phyloP scores from a whole-genome alignment of 2,329 filamentous ascomycete species.

The Stemphylium vesicarium region DNA sequence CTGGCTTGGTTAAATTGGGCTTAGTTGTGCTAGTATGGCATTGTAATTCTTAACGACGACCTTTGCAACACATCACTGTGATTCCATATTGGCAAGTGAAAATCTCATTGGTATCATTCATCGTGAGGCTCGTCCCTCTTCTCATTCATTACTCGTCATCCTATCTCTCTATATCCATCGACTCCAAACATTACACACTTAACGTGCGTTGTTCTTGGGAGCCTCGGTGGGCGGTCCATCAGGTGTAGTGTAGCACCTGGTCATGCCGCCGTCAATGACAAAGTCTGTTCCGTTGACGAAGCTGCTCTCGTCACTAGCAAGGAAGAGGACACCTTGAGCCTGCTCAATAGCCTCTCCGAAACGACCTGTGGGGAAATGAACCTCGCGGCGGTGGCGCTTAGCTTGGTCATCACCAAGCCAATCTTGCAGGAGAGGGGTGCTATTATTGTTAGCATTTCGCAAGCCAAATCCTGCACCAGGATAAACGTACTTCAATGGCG shows the following conservation, averaged over 20 bases:
- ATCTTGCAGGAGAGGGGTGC: constrained; percentile 87
- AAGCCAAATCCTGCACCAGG: not conserved
- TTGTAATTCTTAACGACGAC: not conserved
- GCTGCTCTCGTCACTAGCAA: constrained; percentile 86
- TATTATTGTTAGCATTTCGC: constrained; percentile 37
- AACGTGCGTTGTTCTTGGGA: constrained; percentile 57
- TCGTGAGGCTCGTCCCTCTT: too few species aligned
- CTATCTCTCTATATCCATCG: not conserved
- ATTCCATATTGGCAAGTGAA: not conserved
- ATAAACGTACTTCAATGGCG: constrained; percentile 73
- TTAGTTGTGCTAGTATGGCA: not conserved
- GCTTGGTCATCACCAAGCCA: constrained; percentile 87
- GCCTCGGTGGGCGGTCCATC: constrained; percentile 62
- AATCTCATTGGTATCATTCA: not conserved
- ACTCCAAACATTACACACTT: not conserved
- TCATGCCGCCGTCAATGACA: constrained; percentile 95
- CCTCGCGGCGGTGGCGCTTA: constrained; percentile 81
- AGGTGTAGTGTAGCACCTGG: constrained; percentile 78
- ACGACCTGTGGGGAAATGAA: constrained; percentile 86
- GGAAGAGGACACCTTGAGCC: constrained; percentile 84
- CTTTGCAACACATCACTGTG: not conserved
- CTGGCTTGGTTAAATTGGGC: not conserved
- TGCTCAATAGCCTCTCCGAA: constrained; percentile 96
- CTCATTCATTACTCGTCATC: not conserved
- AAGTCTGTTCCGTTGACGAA: constrained; percentile 93